Conservation (phyloP, 352 stramenopile genomes). For the Globisporangium takayamanum region DNA sequence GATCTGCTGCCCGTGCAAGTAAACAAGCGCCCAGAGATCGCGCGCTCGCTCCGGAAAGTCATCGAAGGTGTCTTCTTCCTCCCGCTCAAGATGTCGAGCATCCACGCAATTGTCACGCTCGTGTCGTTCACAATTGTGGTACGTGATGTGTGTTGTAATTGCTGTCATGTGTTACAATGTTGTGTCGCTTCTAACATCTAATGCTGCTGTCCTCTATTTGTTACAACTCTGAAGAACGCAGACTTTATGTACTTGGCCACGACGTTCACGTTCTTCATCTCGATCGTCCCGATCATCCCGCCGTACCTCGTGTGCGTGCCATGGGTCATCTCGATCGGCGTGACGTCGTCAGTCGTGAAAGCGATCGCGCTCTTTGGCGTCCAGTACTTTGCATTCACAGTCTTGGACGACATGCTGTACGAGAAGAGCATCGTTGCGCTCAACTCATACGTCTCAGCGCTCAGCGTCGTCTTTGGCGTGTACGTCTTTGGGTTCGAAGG, state of each 20-base stretch:
- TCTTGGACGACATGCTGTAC: constrained; percentile 86
- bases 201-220: background rate
- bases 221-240: constrained; percentile 39
- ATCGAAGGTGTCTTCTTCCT: constrained; percentile 86
- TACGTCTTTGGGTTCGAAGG: constrained; percentile 87
- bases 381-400: constrained; percentile 80
- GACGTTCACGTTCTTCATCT: constrained; percentile 85
- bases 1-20: constrained; percentile 74
- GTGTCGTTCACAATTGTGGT: constrained; percentile 84
- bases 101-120: constrained; percentile 84
- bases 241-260: constrained; percentile 86
- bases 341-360: constrained; percentile 79
- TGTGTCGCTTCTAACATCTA: background rate
- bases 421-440: constrained; percentile 83
- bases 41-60: constrained; percentile 64
- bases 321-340: constrained; percentile 73
- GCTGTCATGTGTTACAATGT: background rate
- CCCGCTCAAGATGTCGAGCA: constrained; percentile 84
- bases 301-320: constrained; percentile 81
- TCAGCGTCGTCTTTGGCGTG: constrained; percentile 83
- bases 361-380: constrained; percentile 71
- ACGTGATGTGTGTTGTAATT: constrained; percentile 15
- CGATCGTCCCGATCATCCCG: constrained; percentile 83
- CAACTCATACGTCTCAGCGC: constrained; percentile 81
- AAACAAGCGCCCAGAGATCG: constrained; percentile 62